These are phyloP conservation scores for Cardamine occulta DNA, from an alignment of 345 rosid genomes.

Conservation along the genomic window DNA sequence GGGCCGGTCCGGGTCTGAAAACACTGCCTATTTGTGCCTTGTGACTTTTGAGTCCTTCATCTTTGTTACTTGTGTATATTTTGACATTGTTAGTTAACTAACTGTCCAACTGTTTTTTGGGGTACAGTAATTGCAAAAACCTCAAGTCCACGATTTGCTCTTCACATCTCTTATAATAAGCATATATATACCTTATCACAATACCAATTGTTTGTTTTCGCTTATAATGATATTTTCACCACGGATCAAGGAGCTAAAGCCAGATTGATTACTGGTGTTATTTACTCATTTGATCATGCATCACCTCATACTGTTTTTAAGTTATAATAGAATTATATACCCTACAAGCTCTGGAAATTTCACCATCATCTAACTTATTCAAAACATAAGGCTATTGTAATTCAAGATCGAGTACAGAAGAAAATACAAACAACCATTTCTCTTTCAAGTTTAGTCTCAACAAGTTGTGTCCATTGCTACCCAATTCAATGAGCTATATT, in stretches of 20 bases:
- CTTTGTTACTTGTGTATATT: slow-evolving; percentile 5
- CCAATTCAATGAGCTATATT: not conserved
- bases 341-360: not conserved
- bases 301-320: not conserved
- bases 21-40: not conserved
- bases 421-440: not conserved
- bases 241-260: slow-evolving; percentile 5
- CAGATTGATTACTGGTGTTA: slow-evolving; percentile 16
- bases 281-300: not conserved
- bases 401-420: not conserved
- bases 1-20: too few species aligned
- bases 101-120: slow-evolving; percentile 43
- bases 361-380: not conserved
- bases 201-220: slow-evolving; percentile 12
- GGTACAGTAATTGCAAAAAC: slow-evolving; percentile 71
- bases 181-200: slow-evolving; percentile 12
- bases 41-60: not conserved
- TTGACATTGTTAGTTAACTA: slow-evolving; percentile 16
- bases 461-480: not conserved
- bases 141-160: slow-evolving; percentile 75
- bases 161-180: not conserved
- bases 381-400: not conserved
- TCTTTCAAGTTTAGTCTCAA: not conserved
- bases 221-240: slow-evolving; percentile 18
- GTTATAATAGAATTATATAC: not conserved